phyloP scores from a whole-genome alignment of 2,329 filamentous ascomycete genomes.

The Aspergillus fijiensis region DNA sequence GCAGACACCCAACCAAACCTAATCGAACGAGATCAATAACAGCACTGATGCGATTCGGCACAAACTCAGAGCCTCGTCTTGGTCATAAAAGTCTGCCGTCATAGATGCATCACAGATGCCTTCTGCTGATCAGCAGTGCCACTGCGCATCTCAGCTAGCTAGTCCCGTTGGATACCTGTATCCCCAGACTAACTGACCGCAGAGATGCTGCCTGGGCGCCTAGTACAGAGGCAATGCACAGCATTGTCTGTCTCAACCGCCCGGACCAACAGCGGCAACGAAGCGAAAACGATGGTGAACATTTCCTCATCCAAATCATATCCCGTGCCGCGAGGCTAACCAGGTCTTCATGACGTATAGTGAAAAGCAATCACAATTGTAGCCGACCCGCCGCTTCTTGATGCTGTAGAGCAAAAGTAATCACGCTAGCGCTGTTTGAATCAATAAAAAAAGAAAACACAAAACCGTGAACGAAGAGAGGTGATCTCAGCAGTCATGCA shows the following conservation, averaged over 20 bases:
- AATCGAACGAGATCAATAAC: neutral
- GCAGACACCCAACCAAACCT: constrained; percentile 16
- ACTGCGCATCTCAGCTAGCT: neutral
- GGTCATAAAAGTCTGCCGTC: constrained; percentile 19
- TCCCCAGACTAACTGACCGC: neutral
- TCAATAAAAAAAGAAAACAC: constrained; percentile 19
- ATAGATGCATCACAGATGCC: constrained; percentile 39
- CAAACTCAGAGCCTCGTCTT: neutral
- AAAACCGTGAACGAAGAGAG: constrained; percentile 21
- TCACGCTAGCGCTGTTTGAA: constrained; percentile 32
- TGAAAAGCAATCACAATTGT: constrained; percentile 41
- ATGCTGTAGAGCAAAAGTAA: constrained; percentile 42
- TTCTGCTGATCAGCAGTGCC: constrained; percentile 12
- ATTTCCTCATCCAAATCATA: constrained; percentile 44
- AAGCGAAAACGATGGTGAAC: constrained; percentile 31
- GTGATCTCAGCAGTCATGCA: constrained; percentile 35
- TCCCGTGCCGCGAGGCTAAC: constrained; percentile 51
- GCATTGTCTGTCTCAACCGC: neutral
- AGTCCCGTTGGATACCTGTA: neutral
- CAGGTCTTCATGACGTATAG: constrained; percentile 50
- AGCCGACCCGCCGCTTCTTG: constrained; percentile 50
- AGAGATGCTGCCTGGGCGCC: neutral
- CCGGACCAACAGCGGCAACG: constrained; percentile 26
- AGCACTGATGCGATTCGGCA: neutral
- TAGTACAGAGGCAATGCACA: neutral